Evolutionary conservation across 106 monocot species (phyloP), one percentile per base, ranked within the genome.

Genomic region (Platanthera zijinensis): DNA sequence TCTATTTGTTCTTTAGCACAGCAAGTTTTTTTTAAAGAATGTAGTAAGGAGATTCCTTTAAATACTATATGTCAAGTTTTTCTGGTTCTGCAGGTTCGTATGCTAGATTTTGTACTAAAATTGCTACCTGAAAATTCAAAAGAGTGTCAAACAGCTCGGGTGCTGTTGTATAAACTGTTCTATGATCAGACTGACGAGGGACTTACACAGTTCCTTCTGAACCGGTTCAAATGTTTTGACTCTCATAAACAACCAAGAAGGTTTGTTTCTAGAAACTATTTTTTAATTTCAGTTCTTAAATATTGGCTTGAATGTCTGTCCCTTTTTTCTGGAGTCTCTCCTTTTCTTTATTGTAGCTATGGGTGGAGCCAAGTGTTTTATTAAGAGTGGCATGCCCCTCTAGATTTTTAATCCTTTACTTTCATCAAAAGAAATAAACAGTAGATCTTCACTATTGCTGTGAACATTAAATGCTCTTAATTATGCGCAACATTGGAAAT

Each of bases 171-270:
- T 75, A 97, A 97, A 81, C 66, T 97, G 51, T 86, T 94, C 69
- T 97, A 97, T 83, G 97, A 97, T 82, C 94, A 97, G 80, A 97
- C 97, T 64, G 93, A 94, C 57, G 80, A 97, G 74, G 97, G 97
- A 45, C 72, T 93, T 68, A 94, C 94, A 50, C 84, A 87, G 28
- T 94, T 94, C 57, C 86, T 97, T 32, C 73, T 92, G 74, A 94
- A 85, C 77, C 75, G 81, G 52, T 89, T 97, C 77, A 93, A 79
- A 78, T 89, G 83, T 51, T 97, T 94, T 78, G 84, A 97, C 73
- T 80, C 80, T 13, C 91, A 91, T 50, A 91, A 88, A 74, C 97
- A 97, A 74, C 91, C 91, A 22, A 97, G 82, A 86, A 97, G 97
- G 97, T 97, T 61, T 73, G 83, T 63, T 48, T 50, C n/a, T 48